Conservation (phyloP, 2,329 filamentous ascomycete genomes). For the Ophiostoma ulmi region DNA sequence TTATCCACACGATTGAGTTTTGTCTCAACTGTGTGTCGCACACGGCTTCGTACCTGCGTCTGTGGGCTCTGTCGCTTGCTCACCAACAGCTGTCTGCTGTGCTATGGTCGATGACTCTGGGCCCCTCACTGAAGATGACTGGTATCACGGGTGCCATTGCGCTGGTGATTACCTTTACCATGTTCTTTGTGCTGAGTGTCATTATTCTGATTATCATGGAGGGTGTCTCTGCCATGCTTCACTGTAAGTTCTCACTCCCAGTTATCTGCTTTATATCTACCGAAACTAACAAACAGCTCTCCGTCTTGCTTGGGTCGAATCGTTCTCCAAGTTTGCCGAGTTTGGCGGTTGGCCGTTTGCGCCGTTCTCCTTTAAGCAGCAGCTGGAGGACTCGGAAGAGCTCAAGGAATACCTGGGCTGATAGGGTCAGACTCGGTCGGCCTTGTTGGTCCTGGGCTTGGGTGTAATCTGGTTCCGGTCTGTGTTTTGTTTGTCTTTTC, state of each 20-base stretch:
- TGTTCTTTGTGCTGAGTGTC: conserved; percentile 79
- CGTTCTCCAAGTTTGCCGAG: conserved; percentile 95
- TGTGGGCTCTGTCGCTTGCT: conserved; percentile 94
- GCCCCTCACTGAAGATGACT: conserved; percentile 62
- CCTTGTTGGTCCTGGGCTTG: not conserved
- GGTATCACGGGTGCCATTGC: conserved; percentile 69
- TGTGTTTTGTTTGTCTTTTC: not conserved
- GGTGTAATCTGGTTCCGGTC: not conserved
- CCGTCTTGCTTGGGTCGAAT: conserved; percentile 92
- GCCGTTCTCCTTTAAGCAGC: conserved; percentile 79
- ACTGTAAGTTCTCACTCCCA: conserved; percentile 37
- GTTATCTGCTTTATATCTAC: not conserved
- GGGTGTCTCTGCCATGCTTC: conserved; percentile 91
- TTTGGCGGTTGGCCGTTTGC: conserved; percentile 82
- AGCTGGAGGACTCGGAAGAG: conserved; percentile 76
- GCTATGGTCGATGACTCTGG: conserved; percentile 93
- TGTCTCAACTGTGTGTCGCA: conserved; percentile 98
- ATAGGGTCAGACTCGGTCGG: conserved; percentile 8
- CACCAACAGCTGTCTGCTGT: conserved; percentile 96
- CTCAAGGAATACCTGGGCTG: conserved; percentile 52
- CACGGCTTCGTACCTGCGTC: conserved; percentile 95
- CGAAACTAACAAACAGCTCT: conserved; percentile 39
- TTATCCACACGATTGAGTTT: conserved; percentile 99
- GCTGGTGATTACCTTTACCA: conserved; percentile 74
- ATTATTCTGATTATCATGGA: conserved; percentile 85